phyloP scores from a whole-genome alignment of 2,329 filamentous ascomycete genomes.

The Stylonectria norvegica region DNA sequence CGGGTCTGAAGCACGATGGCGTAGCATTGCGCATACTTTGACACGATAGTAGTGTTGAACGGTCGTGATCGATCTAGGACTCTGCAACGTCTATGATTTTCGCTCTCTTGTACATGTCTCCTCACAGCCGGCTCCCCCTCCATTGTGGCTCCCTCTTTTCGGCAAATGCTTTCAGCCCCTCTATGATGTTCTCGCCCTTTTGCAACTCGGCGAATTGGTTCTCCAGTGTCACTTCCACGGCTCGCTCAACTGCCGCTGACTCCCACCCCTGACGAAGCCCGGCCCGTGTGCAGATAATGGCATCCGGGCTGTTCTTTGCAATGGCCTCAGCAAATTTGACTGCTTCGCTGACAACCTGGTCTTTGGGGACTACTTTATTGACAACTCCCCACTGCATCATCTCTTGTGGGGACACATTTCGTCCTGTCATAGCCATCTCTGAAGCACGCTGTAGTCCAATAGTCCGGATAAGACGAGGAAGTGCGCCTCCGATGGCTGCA shows the following conservation, averaged over 20 bases:
- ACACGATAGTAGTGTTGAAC: too few species aligned
- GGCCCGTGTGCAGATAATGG: slow-evolving; percentile 65
- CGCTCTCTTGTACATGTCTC: not conserved
- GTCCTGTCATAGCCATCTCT: slow-evolving; percentile 48
- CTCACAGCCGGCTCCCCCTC: slow-evolving; percentile 44
- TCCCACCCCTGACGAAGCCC: slow-evolving; percentile 69
- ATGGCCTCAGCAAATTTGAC: slow-evolving; percentile 57
- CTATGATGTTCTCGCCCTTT: slow-evolving; percentile 64
- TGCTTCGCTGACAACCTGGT: slow-evolving; percentile 49
- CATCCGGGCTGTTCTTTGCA: slow-evolving; percentile 64
- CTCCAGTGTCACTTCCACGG: slow-evolving; percentile 41
- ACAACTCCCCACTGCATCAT: slow-evolving; percentile 13
- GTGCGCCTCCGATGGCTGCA: slow-evolving; percentile 49
- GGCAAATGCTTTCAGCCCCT: slow-evolving; percentile 67
- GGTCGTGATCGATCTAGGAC: too few species aligned
- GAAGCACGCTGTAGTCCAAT: slow-evolving; percentile 44
- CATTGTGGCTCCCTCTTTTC: slow-evolving; percentile 66
- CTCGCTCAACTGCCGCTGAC: slow-evolving; percentile 55
- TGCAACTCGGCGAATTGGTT: slow-evolving; percentile 54
- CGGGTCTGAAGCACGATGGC: too few species aligned
- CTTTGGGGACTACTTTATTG: slow-evolving; percentile 21
- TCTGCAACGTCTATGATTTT: too few species aligned
- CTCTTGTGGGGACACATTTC: slow-evolving; percentile 42
- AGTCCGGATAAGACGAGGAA: slow-evolving; percentile 47
- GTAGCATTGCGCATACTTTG: too few species aligned